These are phyloP conservation scores for Raddia guianensis DNA, from an alignment of 176 grass and related monocot species.

Conservation along the genomic window DNA sequence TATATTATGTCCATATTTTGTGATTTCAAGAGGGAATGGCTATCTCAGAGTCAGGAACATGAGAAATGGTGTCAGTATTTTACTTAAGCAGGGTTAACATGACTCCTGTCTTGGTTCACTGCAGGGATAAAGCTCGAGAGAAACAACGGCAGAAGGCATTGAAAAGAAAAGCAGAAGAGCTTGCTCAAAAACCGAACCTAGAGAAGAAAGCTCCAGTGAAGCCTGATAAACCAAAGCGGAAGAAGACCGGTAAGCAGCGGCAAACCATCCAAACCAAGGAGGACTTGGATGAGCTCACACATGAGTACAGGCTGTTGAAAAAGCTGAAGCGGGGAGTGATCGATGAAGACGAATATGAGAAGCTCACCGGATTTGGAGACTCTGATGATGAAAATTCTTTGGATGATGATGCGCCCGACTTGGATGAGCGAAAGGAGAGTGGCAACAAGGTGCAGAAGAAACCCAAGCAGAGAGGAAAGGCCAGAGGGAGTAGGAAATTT, in stretches of 20 bases:
- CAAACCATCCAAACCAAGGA: constrained; percentile 79
- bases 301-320: constrained; percentile 82
- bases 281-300: constrained; percentile 78
- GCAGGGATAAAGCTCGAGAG: constrained; percentile 83
- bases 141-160: constrained; percentile 75
- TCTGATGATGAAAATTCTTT: constrained; percentile 45
- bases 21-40: constrained; percentile 4
- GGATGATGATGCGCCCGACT: constrained; percentile 2
- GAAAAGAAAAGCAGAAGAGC: constrained; percentile 73
- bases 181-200: constrained; percentile 48
- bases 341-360: constrained; percentile 82
- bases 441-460: constrained; percentile 50
- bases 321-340: constrained; percentile 84
- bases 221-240: constrained; percentile 56
- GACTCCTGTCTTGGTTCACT: constrained; percentile 5
- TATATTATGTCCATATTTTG: not conserved
- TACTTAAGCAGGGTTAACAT: not conserved
- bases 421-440: constrained; percentile 40
- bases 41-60: not conserved
- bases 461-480: constrained; percentile 52
- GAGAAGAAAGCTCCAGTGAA: constrained; percentile 48
- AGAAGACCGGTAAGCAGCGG: constrained; percentile 84
- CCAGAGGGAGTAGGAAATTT: constrained; percentile 51
- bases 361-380: constrained; percentile 70
- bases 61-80: not conserved